Evolutionary conservation across 2,329 filamentous ascomycete species (phyloP), one percentile per base, ranked within the genome.

Genomic region (Aspergillus sp.): DNA sequence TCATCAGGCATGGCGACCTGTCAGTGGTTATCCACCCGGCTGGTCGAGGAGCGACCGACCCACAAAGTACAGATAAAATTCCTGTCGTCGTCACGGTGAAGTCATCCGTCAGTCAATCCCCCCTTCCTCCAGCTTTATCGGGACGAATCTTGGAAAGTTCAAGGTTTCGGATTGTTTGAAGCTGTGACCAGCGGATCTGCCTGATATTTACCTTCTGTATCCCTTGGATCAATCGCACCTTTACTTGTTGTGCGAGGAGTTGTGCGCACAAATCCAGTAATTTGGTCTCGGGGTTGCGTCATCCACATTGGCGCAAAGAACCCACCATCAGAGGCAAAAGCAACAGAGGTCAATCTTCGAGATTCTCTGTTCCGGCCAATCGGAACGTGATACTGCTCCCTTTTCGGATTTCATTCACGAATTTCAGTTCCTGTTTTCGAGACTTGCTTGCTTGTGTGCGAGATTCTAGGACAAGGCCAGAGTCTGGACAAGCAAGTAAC

Each of bases 51-150:
- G 30, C 18, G 26, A 47, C 13, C 12, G 43, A 24, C 43, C 43
- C 43, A 53, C 51, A 39, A 34, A 8, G 50, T 48, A 53, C 60
- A 56, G 62, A 56, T 44, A 64, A 62, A 64, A 68, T 68, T 69
- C 67, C 64, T 69, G 66, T 67, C 70, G 68, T 73, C 71, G 71
- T 74, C 71, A 74, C 71, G 65, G 68, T 74, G 71, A 74, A 70
- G 68, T 74, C 71, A 72, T 73, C 58, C 54, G 53, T 56, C 24
- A 50, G 56, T 54, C 53, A 51, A 39, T 41, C 42, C 34, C 34
- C 49, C 38, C 49, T 32, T 42, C 22, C 22, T 45, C 26, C 39
- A 48, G 41, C 22, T 41, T 13, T 18, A 45, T 54, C 55, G 22
- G 41, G 45, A 44, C 43, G 44, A 30, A 52, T 55, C 44, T 48